Evolutionary conservation across 805 yeast species (phyloP).

Genomic region (Suhomyces prunicola): DNA sequence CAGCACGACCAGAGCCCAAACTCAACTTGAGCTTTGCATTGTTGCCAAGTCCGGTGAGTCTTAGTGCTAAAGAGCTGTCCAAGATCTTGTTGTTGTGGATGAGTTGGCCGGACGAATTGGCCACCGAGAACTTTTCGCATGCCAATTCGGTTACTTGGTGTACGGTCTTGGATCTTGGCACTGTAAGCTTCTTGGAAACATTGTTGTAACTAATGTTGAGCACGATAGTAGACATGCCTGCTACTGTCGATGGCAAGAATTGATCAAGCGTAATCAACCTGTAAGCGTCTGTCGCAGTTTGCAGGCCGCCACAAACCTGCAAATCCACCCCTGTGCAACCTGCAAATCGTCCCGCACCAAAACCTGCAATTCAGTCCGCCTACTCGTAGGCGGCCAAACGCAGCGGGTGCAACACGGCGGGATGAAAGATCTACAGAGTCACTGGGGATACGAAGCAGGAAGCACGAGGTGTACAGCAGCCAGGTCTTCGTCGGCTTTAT

Average conservation of each 20-base stretch:
- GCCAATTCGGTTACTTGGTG: constrained; percentile 21
- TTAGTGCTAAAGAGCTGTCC: constrained; percentile 30
- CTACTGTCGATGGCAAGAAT: neutral
- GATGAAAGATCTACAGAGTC: neutral
- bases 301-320: neutral
- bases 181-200: constrained; percentile 26
- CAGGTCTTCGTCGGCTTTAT: too few species aligned
- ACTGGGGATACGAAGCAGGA: too few species aligned
- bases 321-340: neutral
- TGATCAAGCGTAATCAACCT: neutral
- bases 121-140: constrained; percentile 25
- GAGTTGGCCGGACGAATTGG: constrained; percentile 21
- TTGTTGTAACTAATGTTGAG: constrained; percentile 24
- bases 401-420: neutral
- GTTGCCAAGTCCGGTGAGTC: constrained; percentile 30
- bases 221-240: constrained; percentile 12
- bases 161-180: constrained; percentile 24
- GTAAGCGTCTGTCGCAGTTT: neutral
- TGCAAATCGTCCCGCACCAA: neutral
- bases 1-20: constrained; percentile 8
- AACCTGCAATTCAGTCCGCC: neutral
- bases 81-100: constrained; percentile 26
- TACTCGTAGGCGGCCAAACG: too few species aligned
- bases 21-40: constrained; percentile 30
- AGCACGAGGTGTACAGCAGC: neutral